Base-by-base conservation (phyloP, 495 filamentous ascomycete genomes). In the Jackrogersella minutella region DNA sequence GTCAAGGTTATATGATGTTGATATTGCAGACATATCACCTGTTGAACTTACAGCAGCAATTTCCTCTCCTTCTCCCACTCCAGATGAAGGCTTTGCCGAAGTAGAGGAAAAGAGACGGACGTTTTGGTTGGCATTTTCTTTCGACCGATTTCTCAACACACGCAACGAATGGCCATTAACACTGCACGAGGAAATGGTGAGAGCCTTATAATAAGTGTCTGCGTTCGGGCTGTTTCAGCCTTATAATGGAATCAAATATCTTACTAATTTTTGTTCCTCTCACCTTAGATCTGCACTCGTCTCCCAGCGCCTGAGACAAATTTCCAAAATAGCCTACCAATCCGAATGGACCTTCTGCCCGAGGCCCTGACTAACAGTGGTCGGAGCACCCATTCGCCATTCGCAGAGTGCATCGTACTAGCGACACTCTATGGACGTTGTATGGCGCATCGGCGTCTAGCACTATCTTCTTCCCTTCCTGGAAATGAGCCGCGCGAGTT, bases 71-170 rank as follows among this genome's bases (percentile, higher is more conserved):
- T 31, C 13, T 16, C 13, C 4, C 0, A 31, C n/a, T 5, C 44
- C 13, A 9, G 44, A 33, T 5, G 64, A 64, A 2, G 5, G 31
- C 8, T 71, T 57, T 16, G 46, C 79, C 11, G 80, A 83, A 24
- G 67, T 65, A 2, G 82, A 84, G 51, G 77, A 80, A 49, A 79
- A 76, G 55, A 57, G 81, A 16, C 69, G 82, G 16, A 78, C 76
- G 0, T 82, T 83, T 51, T 84, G 82, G 82, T 66, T 82, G 49
- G 80, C 80, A 0, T 82, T 77, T 52, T 75, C 66, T 19, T 66
- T 84, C 6, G 82, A 84, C 60, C 76, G 77, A 0, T 66, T 49
- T 21, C 51, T 47, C 26, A 53, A 41, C n/a, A 54, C 39, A 16
- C 26, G 58, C 5, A 49, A 59, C 31, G 50, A 49, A 40, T 37